phyloP scores from a whole-genome alignment of 1,284 basidiomycete species.

The Cryptococcus sp. region DNA sequence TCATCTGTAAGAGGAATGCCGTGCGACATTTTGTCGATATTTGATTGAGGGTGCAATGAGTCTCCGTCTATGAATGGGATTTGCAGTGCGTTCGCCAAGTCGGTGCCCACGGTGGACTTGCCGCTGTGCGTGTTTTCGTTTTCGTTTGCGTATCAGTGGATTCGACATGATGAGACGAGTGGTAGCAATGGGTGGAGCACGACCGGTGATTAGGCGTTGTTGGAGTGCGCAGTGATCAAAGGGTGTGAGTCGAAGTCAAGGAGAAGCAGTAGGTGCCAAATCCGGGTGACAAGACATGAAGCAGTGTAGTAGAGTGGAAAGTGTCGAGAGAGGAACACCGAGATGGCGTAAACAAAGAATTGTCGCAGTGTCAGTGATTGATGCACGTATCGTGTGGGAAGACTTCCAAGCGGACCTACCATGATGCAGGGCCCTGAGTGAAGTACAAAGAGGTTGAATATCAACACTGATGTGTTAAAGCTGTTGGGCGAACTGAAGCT shows the following conservation, averaged over 20 bases:
- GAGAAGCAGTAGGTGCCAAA: no score
- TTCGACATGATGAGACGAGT: no score
- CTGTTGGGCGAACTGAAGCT: no score
- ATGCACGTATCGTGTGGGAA: not conserved
- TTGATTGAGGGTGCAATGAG: conserved; percentile 76
- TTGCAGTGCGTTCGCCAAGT: conserved; percentile 63
- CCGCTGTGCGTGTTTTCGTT: conserved; percentile 57
- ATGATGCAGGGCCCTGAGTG: conserved; percentile 26
- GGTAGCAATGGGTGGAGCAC: no score
- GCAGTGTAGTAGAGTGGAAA: no score
- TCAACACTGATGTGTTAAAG: no score
- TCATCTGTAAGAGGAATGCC: conserved; percentile 77
- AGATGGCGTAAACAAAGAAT: not conserved
- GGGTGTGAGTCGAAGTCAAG: no score
- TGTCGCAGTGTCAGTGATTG: not conserved
- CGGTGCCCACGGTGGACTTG: conserved; percentile 80
- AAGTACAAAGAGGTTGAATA: not conserved
- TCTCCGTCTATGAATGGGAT: conserved; percentile 88
- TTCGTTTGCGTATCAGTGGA: not conserved
- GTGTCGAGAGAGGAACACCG: no score
- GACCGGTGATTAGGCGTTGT: no score
- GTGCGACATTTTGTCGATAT: conserved; percentile 83
- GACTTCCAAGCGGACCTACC: not conserved
- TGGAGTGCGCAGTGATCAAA: no score
- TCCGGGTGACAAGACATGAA: no score